A percentile compares a stretch with the other conserved stretches of the same genome.
phyloP scores from a whole-genome alignment of 176 grass and related monocot genomes.

The maize (Zea mays) region DNA sequence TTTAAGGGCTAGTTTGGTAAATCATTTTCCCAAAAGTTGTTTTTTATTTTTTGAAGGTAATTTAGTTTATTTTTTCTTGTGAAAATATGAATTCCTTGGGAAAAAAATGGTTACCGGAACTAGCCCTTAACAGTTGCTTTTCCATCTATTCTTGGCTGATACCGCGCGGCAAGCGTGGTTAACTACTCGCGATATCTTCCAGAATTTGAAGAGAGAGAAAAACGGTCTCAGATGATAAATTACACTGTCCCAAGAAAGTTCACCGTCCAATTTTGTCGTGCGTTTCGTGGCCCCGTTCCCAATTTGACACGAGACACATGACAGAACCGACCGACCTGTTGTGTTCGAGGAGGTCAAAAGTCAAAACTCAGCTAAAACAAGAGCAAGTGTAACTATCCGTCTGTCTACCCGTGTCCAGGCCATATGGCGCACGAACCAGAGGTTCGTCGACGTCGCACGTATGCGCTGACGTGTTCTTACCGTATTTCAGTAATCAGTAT shows the following conservation, averaged over 20 bases:
- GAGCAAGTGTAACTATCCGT: neutral
- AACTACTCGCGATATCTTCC: too few relatives aligned
- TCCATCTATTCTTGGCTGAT: neutral
- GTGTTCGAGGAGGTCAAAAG: neutral
- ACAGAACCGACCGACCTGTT: neutral
- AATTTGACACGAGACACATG: slow-evolving; percentile 17
- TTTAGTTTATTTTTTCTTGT: too few relatives aligned
- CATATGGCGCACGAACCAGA: neutral
- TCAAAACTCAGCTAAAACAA: slow-evolving; percentile 9
- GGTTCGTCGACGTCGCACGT: neutral
- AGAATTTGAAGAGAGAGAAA: neutral
- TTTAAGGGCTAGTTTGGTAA: too few relatives aligned
- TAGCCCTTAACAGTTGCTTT: too few relatives aligned
- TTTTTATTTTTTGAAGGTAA: too few relatives aligned
- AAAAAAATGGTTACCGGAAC: too few relatives aligned
- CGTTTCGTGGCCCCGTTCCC: neutral
- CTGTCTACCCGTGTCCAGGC: neutral
- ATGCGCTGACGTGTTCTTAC: neutral
- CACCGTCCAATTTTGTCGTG: slow-evolving; percentile 34
- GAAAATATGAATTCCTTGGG: too few relatives aligned
- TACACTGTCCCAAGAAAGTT: neutral
- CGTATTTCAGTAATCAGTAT: neutral
- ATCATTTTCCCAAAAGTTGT: too few relatives aligned
- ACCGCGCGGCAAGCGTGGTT: neutral
- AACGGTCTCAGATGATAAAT: too few relatives aligned